These are phyloP conservation scores for Skeletonema potamos DNA, from an alignment of 108 stramenopile genomes.

Conservation along the genomic window DNA sequence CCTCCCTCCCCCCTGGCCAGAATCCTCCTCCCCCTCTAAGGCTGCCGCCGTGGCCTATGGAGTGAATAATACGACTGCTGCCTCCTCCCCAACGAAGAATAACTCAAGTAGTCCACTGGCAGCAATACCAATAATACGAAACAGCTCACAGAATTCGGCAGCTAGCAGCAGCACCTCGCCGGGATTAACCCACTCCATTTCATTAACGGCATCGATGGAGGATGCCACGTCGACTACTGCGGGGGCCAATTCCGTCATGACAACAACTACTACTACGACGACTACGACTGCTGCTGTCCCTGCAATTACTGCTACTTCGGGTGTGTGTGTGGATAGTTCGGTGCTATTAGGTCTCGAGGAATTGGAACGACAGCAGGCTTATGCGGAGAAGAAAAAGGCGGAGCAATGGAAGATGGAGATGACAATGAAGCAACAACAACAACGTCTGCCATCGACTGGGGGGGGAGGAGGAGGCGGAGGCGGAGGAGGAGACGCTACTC, in stretches of 20 bases:
- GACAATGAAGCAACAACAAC: slow-evolving; percentile 15
- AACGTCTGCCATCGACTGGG: slow-evolving; percentile 7
- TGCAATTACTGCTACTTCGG: neutral
- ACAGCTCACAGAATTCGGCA: neutral
- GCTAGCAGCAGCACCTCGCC: neutral
- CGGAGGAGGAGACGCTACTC: too few relatives aligned
- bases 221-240: neutral
- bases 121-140: neutral
- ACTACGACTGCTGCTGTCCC: neutral
- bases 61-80: too few relatives aligned
- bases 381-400: slow-evolving; percentile 32
- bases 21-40: neutral
- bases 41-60: too few relatives aligned
- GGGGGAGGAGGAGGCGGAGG: too few relatives aligned
- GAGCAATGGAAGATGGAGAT: neutral
- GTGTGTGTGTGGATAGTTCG: slow-evolving; percentile 1
- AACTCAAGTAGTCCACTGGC: too few relatives aligned
- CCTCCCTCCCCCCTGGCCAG: neutral
- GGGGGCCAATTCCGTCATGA: too few relatives aligned
- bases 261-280: neutral
- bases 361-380: slow-evolving; percentile 54
- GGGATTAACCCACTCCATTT: neutral
- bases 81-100: neutral
- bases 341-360: slow-evolving; percentile 44
- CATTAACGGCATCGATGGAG: neutral